A percentile compares a stretch with the other conserved stretches of the same genome.
Evolutionary conservation across 352 stramenopile species (phyloP).

Genomic region (Globisporangium abappressorium): DNA sequence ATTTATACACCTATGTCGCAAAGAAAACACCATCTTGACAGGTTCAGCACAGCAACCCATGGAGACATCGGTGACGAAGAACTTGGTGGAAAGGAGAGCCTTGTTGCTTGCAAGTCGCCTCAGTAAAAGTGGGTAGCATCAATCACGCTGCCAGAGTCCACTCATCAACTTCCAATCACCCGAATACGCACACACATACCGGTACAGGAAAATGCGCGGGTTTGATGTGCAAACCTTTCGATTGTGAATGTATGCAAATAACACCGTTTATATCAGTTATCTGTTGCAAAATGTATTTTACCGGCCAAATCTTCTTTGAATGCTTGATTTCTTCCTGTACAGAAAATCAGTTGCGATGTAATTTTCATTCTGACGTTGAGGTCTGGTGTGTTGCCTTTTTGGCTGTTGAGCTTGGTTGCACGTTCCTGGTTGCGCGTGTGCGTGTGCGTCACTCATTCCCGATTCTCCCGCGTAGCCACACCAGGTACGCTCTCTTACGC

Average conservation of each 20-base stretch:
- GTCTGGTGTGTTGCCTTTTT: neutral
- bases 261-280: neutral
- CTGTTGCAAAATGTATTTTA: neutral
- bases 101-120: neutral
- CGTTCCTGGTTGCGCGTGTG: neutral
- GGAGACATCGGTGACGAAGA: too few species aligned
- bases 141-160: neutral
- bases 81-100: neutral
- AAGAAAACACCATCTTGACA: neutral
- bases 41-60: neutral
- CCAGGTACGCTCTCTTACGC: neutral
- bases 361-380: neutral
- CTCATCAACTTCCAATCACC: neutral
- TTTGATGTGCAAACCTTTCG: neutral
- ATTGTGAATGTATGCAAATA: neutral
- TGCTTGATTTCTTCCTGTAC: neutral
- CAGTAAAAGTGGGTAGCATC: neutral
- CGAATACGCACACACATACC: neutral
- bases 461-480: constrained; percentile 7
- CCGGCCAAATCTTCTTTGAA: neutral
- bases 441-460: constrained; percentile 17
- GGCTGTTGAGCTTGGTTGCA: neutral
- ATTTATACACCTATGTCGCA: neutral
- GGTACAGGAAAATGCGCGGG: neutral
- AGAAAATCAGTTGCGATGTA: neutral